phyloP scores from a whole-genome alignment of 1,139 yeast genomes.

The Kodamaea sp. region DNA sequence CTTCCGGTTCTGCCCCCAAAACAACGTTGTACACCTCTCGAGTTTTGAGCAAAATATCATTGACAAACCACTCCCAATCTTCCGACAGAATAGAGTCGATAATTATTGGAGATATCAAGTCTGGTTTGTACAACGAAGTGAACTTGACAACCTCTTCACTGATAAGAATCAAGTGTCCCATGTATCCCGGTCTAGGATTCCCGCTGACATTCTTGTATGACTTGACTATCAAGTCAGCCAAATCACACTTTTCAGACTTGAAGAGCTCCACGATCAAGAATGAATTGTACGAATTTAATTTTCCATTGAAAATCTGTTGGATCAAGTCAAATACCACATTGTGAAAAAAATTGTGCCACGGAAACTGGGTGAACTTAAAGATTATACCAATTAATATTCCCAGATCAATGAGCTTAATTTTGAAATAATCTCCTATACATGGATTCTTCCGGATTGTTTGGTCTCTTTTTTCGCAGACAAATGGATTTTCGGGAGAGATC shows the following conservation, averaged over 20 bases:
- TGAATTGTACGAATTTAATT: slow-evolving; percentile 49
- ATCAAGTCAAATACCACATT: slow-evolving; percentile 51
- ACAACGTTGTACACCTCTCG: slow-evolving; percentile 50
- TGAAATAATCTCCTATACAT: slow-evolving; percentile 47
- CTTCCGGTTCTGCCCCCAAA: slow-evolving; percentile 40
- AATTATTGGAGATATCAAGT: slow-evolving; percentile 45
- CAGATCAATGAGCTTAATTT: slow-evolving; percentile 45
- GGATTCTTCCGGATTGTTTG: slow-evolving; percentile 33
- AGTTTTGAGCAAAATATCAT: slow-evolving; percentile 43
- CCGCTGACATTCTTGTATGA: slow-evolving; percentile 25
- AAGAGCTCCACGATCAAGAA: slow-evolving; percentile 48
- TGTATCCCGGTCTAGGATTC: slow-evolving; percentile 46
- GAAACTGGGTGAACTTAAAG: slow-evolving; percentile 38
- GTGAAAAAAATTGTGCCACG: slow-evolving; percentile 54
- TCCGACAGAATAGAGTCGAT: slow-evolving; percentile 38
- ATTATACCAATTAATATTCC: slow-evolving; percentile 36
- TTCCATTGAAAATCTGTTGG: slow-evolving; percentile 52
- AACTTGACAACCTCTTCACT: slow-evolving; percentile 54
- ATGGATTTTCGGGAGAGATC: slow-evolving; percentile 49
- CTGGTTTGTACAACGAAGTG: slow-evolving; percentile 51
- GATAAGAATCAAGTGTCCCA: slow-evolving; percentile 49
- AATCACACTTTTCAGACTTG: slow-evolving; percentile 28
- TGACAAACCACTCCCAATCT: slow-evolving; percentile 50
- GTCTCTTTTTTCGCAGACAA: slow-evolving; percentile 45
- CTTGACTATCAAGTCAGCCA: slow-evolving; percentile 36